These are phyloP conservation scores for Chaetomiaceae sp. DNA, from an alignment of 2,329 filamentous ascomycete genomes.

Conservation along the genomic window DNA sequence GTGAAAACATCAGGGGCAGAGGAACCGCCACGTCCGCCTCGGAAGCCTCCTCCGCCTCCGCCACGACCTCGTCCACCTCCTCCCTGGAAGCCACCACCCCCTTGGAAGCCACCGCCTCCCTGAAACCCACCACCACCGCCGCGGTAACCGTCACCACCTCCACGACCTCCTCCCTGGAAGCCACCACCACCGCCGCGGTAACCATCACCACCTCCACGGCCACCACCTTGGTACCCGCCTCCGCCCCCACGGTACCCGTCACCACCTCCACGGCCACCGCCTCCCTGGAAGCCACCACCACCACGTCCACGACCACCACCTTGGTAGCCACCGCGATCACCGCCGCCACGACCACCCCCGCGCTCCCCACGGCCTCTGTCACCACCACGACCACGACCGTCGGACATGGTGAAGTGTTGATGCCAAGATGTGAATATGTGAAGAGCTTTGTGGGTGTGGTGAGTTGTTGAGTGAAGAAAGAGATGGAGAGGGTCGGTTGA, in stretches of 20 bases:
- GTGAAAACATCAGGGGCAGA: constrained; percentile 28
- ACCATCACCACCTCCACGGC: constrained; percentile 20
- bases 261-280: constrained; percentile 17
- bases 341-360: constrained; percentile 14
- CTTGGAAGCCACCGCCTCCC: constrained; percentile 13
- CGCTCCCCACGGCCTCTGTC: constrained; percentile 18
- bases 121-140: constrained; percentile 11
- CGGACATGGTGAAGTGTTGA: constrained; percentile 17
- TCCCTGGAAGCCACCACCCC: constrained; percentile 16
- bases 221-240: constrained; percentile 13
- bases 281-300: constrained; percentile 13
- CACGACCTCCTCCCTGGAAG: constrained; percentile 11
- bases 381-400: constrained; percentile 24
- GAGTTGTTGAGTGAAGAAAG: neutral
- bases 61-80: constrained; percentile 13
- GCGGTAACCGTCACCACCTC: constrained; percentile 21
- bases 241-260: constrained; percentile 18
- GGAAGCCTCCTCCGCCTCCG: constrained; percentile 6
- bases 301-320: constrained; percentile 17
- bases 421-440: neutral
- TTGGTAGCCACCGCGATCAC: constrained; percentile 16
- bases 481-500: neutral
- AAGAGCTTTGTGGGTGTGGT: neutral
- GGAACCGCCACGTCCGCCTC: constrained; percentile 14
- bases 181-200: constrained; percentile 18